Evolutionary conservation across 23 red algal genomes (phyloP).

Genomic region (Agarophyton chilense): DNA sequence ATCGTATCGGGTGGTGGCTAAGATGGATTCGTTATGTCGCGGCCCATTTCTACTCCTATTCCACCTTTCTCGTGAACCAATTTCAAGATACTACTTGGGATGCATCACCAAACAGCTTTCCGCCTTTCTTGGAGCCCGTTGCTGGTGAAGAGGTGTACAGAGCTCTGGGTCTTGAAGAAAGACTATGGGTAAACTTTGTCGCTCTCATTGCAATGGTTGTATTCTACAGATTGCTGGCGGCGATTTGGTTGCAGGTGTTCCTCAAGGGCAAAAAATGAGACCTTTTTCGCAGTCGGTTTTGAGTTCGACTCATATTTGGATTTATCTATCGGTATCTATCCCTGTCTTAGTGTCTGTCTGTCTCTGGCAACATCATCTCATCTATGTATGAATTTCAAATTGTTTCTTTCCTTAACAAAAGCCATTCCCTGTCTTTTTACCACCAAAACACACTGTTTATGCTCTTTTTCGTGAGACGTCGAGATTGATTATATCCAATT

Average conservation of each 20-base stretch:
- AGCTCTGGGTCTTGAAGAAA: slow-evolving; percentile 49
- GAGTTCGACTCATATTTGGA: too few species aligned
- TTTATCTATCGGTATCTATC: too few species aligned
- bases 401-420: too few species aligned
- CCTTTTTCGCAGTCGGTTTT: too few species aligned
- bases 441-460: too few species aligned
- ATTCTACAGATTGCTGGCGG: slow-evolving; percentile 70
- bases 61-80: slow-evolving; percentile 85
- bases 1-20: slow-evolving; percentile 81
- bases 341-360: too few species aligned
- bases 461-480: too few species aligned
- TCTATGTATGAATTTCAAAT: too few species aligned
- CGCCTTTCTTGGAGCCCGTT: slow-evolving; percentile 58
- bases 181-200: slow-evolving; percentile 72
- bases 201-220: slow-evolving; percentile 81
- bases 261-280: slow-evolving; percentile 51
- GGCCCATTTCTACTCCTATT: slow-evolving; percentile 66
- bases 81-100: slow-evolving; percentile 53
- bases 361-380: too few species aligned
- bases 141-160: slow-evolving; percentile 51
- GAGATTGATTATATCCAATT: too few species aligned
- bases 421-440: too few species aligned
- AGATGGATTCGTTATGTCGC: slow-evolving; percentile 78
- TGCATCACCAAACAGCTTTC: slow-evolving; percentile 56
- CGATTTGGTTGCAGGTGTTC: slow-evolving; percentile 37